Evolutionary conservation across 192 early-diverging fungal genomes (phyloP), one percentile per base, ranked within the genome.

Genomic region (Linnemannia exigua): DNA sequence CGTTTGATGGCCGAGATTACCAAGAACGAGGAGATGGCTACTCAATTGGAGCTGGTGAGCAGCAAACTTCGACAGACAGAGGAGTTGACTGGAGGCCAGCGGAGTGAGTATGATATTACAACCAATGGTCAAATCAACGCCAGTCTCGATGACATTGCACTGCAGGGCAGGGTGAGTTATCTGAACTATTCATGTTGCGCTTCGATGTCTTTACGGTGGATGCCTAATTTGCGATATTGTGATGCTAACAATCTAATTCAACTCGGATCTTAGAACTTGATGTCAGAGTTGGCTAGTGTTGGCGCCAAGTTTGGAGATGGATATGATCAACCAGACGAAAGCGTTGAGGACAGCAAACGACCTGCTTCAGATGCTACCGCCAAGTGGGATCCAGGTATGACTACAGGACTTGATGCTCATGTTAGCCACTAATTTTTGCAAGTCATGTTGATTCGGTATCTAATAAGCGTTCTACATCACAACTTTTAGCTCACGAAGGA

Each of bases 1-100:
- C 51, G 83, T 36, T 54, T 85, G 31, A 67, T 74, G n/a, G 72
- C 50, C n/a, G 83, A 85, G 35, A 71, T 85, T 37, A 74, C 68
- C 11, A 79, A 71, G 46, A 75, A 70, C 41, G 77, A 85, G 47
- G 72, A 48, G 14, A 70, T 84, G 71, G 72, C 71, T 28, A 54
- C n/a, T 22, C 50, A 85, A 47, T 37, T 85, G 44, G 83, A 85
- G 14, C 69, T 85, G 50, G 66, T 73, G 19, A 84, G 46, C 46
- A 76, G 41, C n/a, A 79, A 75, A 70, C 73, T 85, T 74, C 74
- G 74, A 19, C 67, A 79, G 35, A 79, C 76, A 28, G 82, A 63
- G 28, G 58, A 84, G 66, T 72, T 84, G 4, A 75, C 63, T 37
- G 76, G 82, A 70, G 35, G 58, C 41, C 46, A 75, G 61, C 67